Percentiles rank a stretch among this genome's conserved stretches.
These are phyloP conservation scores for Cladosporium phlei DNA, from an alignment of 2,329 filamentous ascomycete genomes.

Conservation along the genomic window DNA sequence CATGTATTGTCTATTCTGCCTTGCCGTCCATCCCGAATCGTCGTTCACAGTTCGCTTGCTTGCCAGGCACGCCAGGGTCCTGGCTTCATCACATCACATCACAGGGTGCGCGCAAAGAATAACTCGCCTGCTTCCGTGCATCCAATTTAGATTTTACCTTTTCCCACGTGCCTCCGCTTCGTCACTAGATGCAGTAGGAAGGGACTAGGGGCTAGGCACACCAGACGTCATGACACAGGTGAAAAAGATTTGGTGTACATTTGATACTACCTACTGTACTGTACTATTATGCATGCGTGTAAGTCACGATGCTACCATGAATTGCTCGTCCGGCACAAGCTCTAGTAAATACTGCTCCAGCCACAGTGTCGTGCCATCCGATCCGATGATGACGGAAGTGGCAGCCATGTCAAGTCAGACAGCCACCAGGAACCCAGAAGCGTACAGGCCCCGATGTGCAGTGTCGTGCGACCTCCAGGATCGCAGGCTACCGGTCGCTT, in stretches of 20 bases:
- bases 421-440: not conserved
- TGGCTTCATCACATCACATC: too few relatives aligned
- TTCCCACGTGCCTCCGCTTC: constrained; percentile 1
- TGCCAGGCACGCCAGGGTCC: too few relatives aligned
- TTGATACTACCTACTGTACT: too few relatives aligned
- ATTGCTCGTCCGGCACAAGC: constrained; percentile 2
- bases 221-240: too few relatives aligned
- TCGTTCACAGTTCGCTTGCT: too few relatives aligned
- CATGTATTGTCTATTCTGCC: too few relatives aligned
- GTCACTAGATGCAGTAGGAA: not conserved
- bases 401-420: not conserved
- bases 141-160: constrained; percentile 4
- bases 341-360: too few relatives aligned
- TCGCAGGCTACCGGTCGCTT: not conserved
- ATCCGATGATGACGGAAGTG: too few relatives aligned
- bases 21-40: too few relatives aligned
- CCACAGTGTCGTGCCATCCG: too few relatives aligned
- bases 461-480: not conserved
- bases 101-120: not conserved
- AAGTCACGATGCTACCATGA: not conserved
- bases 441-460: constrained; percentile 1
- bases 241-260: too few relatives aligned
- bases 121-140: not conserved
- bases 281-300: not conserved
- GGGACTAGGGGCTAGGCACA: not conserved